Percentiles rank a stretch among this genome's conserved stretches.
These are phyloP conservation scores for Candida sojae DNA, from an alignment of 1,139 yeast genomes.

Conservation along the genomic window DNA sequence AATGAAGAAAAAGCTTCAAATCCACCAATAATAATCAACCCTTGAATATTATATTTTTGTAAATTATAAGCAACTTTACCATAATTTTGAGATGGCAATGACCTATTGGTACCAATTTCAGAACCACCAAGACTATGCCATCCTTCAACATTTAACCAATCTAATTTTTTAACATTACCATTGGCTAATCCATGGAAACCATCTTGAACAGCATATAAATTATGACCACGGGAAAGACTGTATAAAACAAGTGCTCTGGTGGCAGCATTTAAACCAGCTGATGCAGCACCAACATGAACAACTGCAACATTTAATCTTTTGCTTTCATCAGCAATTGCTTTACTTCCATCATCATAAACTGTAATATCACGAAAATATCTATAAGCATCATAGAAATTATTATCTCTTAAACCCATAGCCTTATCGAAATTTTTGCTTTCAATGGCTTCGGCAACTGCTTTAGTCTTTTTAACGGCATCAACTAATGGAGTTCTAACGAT, in stretches of 20 bases:
- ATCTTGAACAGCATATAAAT: conserved; percentile 82
- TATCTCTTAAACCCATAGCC: conserved; percentile 85
- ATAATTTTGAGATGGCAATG: conserved; percentile 77
- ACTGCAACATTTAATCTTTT: conserved; percentile 72
- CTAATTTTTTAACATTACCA: conserved; percentile 70
- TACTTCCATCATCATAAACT: conserved; percentile 65
- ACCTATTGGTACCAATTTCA: conserved; percentile 91
- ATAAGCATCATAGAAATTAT: conserved; percentile 82
- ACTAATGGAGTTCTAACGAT: conserved; percentile 81
- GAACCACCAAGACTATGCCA: conserved; percentile 95
- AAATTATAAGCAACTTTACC: conserved; percentile 91
- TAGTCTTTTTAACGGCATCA: conserved; percentile 85
- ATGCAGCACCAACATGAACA: conserved; percentile 94
- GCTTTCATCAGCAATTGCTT: conserved; percentile 44
- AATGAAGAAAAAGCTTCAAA: conserved; percentile 89
- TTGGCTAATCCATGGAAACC: conserved; percentile 90
- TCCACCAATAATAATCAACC: conserved; percentile 89
- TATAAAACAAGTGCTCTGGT: conserved; percentile 89
- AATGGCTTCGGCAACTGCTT: conserved; percentile 86
- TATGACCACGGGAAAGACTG: conserved; percentile 89
- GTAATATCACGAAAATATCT: conserved; percentile 69
- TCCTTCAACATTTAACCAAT: conserved; percentile 85
- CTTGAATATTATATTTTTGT: conserved; percentile 83
- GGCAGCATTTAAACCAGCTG: conserved; percentile 94
- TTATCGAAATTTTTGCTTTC: conserved; percentile 73